Evolutionary conservation across 768 basidiomycete genomes (phyloP).

Genomic region (Termitomyces sp.): DNA sequence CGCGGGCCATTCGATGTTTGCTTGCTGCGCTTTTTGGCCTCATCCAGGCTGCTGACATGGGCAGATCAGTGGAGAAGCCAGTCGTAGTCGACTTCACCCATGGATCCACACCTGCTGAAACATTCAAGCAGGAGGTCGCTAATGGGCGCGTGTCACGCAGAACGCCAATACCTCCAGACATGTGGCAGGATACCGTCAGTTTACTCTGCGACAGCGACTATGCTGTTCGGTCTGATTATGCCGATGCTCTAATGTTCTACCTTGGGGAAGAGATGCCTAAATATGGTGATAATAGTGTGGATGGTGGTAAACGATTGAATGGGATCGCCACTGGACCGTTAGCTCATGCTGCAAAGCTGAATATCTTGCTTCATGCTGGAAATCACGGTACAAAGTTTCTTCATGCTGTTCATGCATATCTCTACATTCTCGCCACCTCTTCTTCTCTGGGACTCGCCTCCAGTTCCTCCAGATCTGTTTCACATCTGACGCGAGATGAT

Average conservation of each 20-base stretch:
- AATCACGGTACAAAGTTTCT: conserved; percentile 68
- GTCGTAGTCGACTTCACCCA: conserved; percentile 4
- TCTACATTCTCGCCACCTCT: conserved; percentile 74
- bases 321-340: conserved; percentile 44
- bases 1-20: conserved; percentile 65
- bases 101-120: conserved; percentile 17
- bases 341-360: conserved; percentile 39
- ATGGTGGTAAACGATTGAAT: conserved; percentile 40
- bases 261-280: conserved; percentile 70
- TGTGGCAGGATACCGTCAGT: conserved; percentile 88
- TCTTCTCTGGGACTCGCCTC: conserved; percentile 48
- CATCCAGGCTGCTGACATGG: conserved; percentile 52
- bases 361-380: conserved; percentile 44
- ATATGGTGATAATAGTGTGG: conserved; percentile 44
- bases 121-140: conserved; percentile 21
- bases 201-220: conserved; percentile 77
- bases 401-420: conserved; percentile 73
- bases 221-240: conserved; percentile 75
- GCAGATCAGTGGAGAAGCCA: conserved; percentile 26
- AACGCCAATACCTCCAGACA: conserved; percentile 68
- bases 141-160: conserved; percentile 44
- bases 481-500: conserved; percentile 23
- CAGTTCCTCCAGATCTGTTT: conserved; percentile 34
- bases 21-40: conserved; percentile 67
- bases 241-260: conserved; percentile 68